These are phyloP conservation scores for Yamadazyma phyllophila DNA, from an alignment of 805 yeast genomes.

Conservation along the genomic window DNA sequence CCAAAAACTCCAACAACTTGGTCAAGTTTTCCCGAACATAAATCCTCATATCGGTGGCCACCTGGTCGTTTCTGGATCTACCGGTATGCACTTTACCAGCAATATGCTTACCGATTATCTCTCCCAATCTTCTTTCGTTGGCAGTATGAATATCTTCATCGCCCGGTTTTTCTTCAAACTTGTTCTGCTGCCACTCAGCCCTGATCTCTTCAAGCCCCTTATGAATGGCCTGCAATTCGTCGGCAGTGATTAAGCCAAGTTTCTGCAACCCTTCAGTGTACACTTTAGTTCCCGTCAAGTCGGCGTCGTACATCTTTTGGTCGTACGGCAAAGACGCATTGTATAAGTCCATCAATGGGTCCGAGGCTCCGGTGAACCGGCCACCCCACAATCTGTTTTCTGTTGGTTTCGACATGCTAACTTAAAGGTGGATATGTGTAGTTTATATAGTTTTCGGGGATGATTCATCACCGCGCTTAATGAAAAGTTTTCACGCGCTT, in stretches of 20 bases:
- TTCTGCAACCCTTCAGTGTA: slow-evolving; percentile 86
- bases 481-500: slow-evolving; percentile 2
- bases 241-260: slow-evolving; percentile 66
- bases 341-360: slow-evolving; percentile 95
- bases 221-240: slow-evolving; percentile 80
- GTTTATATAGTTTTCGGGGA: neutral
- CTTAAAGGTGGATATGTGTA: neutral
- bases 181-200: slow-evolving; percentile 74
- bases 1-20: slow-evolving; percentile 55
- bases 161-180: slow-evolving; percentile 74
- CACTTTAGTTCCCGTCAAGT: slow-evolving; percentile 88
- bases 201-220: slow-evolving; percentile 70
- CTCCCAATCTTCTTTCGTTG: slow-evolving; percentile 96
- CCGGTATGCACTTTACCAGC: slow-evolving; percentile 99
- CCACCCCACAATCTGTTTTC: slow-evolving; percentile 96
- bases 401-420: slow-evolving; percentile 41
- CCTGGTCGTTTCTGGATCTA: slow-evolving; percentile 97
- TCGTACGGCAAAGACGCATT: slow-evolving; percentile 97
- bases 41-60: slow-evolving; percentile 97
- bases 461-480: neutral
- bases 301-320: slow-evolving; percentile 91
- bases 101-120: slow-evolving; percentile 86
- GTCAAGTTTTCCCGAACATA: slow-evolving; percentile 79
- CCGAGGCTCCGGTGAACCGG: slow-evolving; percentile 94
- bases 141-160: slow-evolving; percentile 99